Conservation (phyloP, 306 rosid species). For the Quercus wislizeni region DNA sequence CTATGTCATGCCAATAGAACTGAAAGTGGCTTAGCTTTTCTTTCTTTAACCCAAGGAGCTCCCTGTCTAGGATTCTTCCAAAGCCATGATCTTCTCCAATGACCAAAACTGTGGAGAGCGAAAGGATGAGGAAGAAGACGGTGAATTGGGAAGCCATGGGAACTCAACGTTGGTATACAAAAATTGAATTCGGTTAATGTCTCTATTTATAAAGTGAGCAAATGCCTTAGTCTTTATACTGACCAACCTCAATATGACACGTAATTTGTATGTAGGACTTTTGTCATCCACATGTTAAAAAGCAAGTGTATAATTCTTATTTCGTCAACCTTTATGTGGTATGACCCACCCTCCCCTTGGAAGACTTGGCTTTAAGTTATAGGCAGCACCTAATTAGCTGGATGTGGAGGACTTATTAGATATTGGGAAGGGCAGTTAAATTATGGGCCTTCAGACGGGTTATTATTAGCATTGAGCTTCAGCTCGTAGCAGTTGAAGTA, state of each 20-base stretch:
- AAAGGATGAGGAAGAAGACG: neutral
- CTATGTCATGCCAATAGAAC: slow-evolving; percentile 69
- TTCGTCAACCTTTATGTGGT: too few relatives aligned
- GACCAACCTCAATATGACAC: neutral
- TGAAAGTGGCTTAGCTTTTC: slow-evolving; percentile 57
- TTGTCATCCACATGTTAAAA: neutral
- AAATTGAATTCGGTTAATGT: too few relatives aligned
- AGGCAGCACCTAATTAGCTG: too few relatives aligned
- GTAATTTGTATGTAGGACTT: neutral
- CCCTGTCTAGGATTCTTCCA: slow-evolving; percentile 25
- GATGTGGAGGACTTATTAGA: too few relatives aligned
- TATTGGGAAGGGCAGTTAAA: too few relatives aligned
- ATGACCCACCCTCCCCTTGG: too few relatives aligned
- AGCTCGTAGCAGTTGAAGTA: too few relatives aligned
- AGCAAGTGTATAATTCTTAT: neutral
- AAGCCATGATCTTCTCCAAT: slow-evolving; percentile 12
- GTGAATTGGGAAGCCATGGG: neutral
- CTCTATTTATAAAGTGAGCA: neutral
- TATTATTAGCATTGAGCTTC: too few relatives aligned
- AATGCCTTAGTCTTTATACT: neutral
- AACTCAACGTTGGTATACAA: neutral
- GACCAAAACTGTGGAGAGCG: neutral
- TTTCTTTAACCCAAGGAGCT: slow-evolving; percentile 29
- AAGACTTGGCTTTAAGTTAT: too few relatives aligned
- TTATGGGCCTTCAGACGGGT: too few relatives aligned